Conservation (phyloP, 2,329 filamentous ascomycete species). For the Pleoardoris graminearum region DNA sequence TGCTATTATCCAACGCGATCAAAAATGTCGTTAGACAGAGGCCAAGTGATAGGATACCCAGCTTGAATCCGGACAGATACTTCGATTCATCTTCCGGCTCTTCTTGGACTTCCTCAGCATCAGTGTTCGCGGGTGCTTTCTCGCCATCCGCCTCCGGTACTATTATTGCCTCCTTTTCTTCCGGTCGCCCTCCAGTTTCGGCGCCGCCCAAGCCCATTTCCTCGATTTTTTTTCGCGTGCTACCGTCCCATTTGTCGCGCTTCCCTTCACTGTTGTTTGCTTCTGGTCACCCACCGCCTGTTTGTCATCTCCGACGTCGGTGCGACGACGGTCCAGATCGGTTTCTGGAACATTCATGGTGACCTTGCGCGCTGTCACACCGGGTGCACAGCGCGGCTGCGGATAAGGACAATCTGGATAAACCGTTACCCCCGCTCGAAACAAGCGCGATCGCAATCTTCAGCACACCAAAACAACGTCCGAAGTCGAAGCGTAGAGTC, state of each 20-base stretch:
- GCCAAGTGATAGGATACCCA: slow-evolving; percentile 39
- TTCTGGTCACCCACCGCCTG: background rate
- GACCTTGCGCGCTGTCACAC: background rate
- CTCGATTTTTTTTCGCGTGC: background rate
- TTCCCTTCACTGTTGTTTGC: background rate
- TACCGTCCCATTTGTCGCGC: background rate
- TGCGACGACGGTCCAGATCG: background rate
- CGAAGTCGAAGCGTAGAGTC: background rate
- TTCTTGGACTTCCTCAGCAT: slow-evolving; percentile 4
- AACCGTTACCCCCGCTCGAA: background rate
- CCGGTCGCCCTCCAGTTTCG: background rate
- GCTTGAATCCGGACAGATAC: slow-evolving; percentile 40
- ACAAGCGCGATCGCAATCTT: background rate
- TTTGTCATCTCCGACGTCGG: background rate
- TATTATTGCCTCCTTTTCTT: background rate
- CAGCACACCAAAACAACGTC: background rate
- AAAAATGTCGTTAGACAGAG: slow-evolving; percentile 43
- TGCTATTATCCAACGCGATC: slow-evolving; percentile 47
- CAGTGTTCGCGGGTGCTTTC: background rate
- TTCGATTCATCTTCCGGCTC: slow-evolving; percentile 42
- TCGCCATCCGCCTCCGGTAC: background rate
- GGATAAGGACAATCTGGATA: slow-evolving; percentile 4
- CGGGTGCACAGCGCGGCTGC: background rate
- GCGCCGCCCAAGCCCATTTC: background rate
- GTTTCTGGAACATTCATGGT: background rate